phyloP scores from a whole-genome alignment of 2,329 filamentous ascomycete genomes.

The Diaporthe amygdali region DNA sequence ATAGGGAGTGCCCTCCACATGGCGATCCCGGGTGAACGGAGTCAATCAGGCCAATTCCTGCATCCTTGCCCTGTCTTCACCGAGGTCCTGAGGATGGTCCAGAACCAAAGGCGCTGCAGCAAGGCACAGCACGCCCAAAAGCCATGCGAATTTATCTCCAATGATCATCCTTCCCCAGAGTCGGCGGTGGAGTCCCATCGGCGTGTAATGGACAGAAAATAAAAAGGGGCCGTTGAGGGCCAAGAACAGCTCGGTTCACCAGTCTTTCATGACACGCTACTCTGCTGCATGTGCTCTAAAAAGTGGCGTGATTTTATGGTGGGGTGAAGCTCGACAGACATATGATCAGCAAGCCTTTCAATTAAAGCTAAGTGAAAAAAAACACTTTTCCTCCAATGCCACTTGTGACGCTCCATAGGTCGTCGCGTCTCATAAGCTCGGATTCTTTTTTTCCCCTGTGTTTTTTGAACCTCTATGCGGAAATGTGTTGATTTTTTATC shows the following conservation, averaged over 20 bases:
- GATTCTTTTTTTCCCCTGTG: too few relatives aligned
- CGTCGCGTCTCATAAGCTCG: too few relatives aligned
- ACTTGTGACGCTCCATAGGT: too few relatives aligned
- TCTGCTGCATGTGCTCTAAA: slow-evolving; percentile 15
- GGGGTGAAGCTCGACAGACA: not conserved
- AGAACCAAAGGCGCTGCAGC: not conserved
- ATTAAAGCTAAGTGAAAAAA: not conserved
- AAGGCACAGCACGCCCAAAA: not conserved
- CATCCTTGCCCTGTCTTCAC: not conserved
- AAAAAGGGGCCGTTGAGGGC: not conserved
- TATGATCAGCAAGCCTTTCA: not conserved
- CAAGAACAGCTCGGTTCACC: not conserved
- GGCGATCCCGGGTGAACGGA: not conserved
- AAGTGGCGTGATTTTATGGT: slow-evolving; percentile 26
- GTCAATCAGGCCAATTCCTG: not conserved
- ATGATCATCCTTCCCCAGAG: not conserved
- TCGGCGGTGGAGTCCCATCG: not conserved
- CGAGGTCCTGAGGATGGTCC: not conserved
- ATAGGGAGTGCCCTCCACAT: not conserved
- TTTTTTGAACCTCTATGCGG: too few relatives aligned
- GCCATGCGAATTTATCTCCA: not conserved
- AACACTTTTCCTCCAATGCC: too few relatives aligned
- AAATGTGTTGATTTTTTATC: too few relatives aligned
- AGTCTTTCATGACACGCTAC: slow-evolving; percentile 9
- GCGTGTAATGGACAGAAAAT: not conserved